Base-by-base conservation (phyloP, 805 yeast species). In the Scheffersomyces coipomensis region DNA sequence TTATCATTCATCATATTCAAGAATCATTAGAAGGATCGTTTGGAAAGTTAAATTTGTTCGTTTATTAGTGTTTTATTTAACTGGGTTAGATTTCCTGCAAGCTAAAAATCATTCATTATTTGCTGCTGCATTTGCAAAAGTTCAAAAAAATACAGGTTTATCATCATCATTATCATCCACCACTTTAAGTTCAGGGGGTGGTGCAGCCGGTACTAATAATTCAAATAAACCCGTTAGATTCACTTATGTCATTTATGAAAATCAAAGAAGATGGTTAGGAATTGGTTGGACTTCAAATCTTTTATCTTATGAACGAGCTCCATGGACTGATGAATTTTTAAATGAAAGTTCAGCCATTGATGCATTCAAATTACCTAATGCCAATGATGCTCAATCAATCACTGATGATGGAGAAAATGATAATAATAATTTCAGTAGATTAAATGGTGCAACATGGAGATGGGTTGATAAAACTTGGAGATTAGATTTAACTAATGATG, bases 391-490 rank as follows among this genome's bases (percentile, higher is more conserved):
- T 51, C 56, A 68, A 46, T 27, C 30, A 13, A 27, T 3, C 6
- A 15, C 8, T 5, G 5, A 42, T 51, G 49, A 17, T 5, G 12
- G 13, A 9, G 7, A 10, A 5, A 9, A 19, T 4, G 36, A 33
- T 16, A 29, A 34, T 34, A 25, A 11, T 5, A 23, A 24, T 16
- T 17, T 30, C 16, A 24, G 29, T 30, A 52, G 53, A 34, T 79
- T 84, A 30, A 73, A 81, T 4, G 88, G 86, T 6, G 81, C 90
- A 72, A 71, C 74, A 16, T 93, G 98, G 98, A 76, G 85, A 57
- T 93, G 98, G 98, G 88, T 90, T 15, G 98, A 93, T 60, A 79
- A 79, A 56, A 76, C 89, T 1, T 91, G 99, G 99, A 71, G 90
- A 50, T 71, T 90, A 43, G 99, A 91, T 64, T 68, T 87, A 49